Evolutionary conservation across 257 asterid species (phyloP), one percentile per base, ranked within the genome.

Genomic region (Petunia axillaris): DNA sequence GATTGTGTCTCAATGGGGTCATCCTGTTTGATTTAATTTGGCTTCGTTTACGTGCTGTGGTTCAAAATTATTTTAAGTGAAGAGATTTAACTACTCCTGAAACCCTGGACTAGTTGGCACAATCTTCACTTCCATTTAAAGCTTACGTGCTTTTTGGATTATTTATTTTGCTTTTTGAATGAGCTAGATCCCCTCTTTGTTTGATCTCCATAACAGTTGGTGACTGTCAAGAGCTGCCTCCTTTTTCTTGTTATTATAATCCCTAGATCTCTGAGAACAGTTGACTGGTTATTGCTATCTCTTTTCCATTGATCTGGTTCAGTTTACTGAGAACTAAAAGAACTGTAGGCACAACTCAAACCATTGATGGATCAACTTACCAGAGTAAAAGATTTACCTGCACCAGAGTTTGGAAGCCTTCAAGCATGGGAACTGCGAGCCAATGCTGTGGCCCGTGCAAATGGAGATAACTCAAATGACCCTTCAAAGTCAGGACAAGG

Each of bases 341-440:
- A 83, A 82, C 71, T 88, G 77, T 85, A 90, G 97, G 91, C 84
- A 79, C 99, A 93, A 75, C 91, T 96, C 70, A 96, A 93, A 85
- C 98, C 98, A 62, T 81, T 96, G 81, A 86, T 76, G 10, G 98
- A 92, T 73, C 98, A 90, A 89, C 94, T 96, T 43, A 88, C 84
- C 82, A 89, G 97, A 85, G 95, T 96, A 44, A 94, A 94, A 89
- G 98, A 96, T 88, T 92, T 96, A 87, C 84, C 94, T 68, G 90
- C 73, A 76, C 99, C 98, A 41, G 98, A 96, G 73, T 91, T 89
- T 81, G 98, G 97, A 85, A 91, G 80, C 82, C 98, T 96, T 87
- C 95, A 89, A 81, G 98, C 93, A 65, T 96, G 99, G 98, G 93
- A 94, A 85, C 84, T 90, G 79, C 89, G 89, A 82, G 94, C 91